Conservation (phyloP, 768 basidiomycete species). For the Saitozyma sp. region DNA sequence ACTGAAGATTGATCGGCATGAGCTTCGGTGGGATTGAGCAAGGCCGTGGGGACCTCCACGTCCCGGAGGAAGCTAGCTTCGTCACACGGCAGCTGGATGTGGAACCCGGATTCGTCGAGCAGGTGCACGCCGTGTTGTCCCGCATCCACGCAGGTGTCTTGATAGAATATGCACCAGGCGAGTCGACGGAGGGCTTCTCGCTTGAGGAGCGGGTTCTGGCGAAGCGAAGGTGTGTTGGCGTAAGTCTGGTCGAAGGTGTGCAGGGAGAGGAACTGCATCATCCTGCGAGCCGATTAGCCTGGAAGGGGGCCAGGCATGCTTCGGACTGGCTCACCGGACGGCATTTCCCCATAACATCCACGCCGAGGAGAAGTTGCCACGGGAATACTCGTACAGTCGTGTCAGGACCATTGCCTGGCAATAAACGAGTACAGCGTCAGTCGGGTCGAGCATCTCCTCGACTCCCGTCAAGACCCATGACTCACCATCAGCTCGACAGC, state of each 20-base stretch:
- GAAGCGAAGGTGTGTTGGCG: neutral
- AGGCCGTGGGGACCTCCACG: neutral
- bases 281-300: slow-evolving; percentile 2
- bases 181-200: slow-evolving; percentile 14
- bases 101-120: slow-evolving; percentile 15
- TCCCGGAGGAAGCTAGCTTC: slow-evolving; percentile 7
- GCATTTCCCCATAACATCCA: slow-evolving; percentile 25
- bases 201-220: slow-evolving; percentile 17
- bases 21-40: neutral
- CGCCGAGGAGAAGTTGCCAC: slow-evolving; percentile 9
- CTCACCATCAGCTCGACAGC: slow-evolving; percentile 21
- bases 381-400: slow-evolving; percentile 6
- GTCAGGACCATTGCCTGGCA: neutral
- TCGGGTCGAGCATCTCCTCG: too few relatives aligned
- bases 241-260: slow-evolving; percentile 23
- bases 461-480: too few relatives aligned
- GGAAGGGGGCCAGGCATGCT: too few relatives aligned
- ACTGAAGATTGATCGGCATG: neutral
- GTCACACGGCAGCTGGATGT: slow-evolving; percentile 24
- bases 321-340: slow-evolving; percentile 12
- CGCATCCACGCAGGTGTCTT: slow-evolving; percentile 20
- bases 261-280: slow-evolving; percentile 30
- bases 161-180: slow-evolving; percentile 26
- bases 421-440: neutral
- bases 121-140: slow-evolving; percentile 11